phyloP scores from a whole-genome alignment of 176 grass and related monocot genomes.

The Urochloa ruziziensis region DNA sequence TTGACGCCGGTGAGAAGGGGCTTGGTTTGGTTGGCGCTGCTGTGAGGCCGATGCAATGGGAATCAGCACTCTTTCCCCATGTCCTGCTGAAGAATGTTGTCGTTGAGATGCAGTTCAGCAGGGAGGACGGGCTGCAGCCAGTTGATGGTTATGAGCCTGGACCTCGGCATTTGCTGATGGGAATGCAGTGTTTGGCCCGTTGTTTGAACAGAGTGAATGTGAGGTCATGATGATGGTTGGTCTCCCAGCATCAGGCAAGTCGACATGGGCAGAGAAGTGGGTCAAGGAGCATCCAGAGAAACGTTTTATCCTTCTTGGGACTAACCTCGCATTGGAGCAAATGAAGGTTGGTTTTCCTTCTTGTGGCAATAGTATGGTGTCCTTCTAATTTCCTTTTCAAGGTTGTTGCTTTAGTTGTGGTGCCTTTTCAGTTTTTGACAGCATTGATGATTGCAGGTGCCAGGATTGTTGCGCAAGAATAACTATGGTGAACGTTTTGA shows the following conservation, averaged over 20 bases:
- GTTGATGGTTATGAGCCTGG: slow-evolving; percentile 62
- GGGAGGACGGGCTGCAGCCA: slow-evolving; percentile 50
- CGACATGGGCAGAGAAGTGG: slow-evolving; percentile 67
- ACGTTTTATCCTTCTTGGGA: slow-evolving; percentile 59
- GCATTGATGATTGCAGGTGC: slow-evolving; percentile 38
- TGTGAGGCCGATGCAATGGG: slow-evolving; percentile 34
- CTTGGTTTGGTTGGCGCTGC: slow-evolving; percentile 42
- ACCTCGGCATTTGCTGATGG: slow-evolving; percentile 23
- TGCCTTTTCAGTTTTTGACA: slow-evolving; percentile 5
- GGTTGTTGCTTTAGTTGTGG: too few relatives aligned
- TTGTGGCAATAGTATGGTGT: background rate
- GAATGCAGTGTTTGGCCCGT: slow-evolving; percentile 39
- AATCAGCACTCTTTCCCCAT: slow-evolving; percentile 62
- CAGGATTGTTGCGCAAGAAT: slow-evolving; percentile 53
- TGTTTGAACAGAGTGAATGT: slow-evolving; percentile 39
- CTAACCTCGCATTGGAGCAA: slow-evolving; percentile 68
- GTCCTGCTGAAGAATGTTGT: slow-evolving; percentile 66
- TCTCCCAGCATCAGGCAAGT: slow-evolving; percentile 66
- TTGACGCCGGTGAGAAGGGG: slow-evolving; percentile 39
- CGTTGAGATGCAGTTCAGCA: slow-evolving; percentile 57
- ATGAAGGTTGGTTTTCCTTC: slow-evolving; percentile 58
- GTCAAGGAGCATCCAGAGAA: slow-evolving; percentile 58
- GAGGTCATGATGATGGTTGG: slow-evolving; percentile 72
- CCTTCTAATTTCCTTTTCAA: too few relatives aligned
- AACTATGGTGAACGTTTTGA: slow-evolving; percentile 71